Evolutionary conservation across 1,284 basidiomycete genomes (phyloP), one percentile per base, ranked within the genome.

Genomic region (Lignosus rhinocerotis): DNA sequence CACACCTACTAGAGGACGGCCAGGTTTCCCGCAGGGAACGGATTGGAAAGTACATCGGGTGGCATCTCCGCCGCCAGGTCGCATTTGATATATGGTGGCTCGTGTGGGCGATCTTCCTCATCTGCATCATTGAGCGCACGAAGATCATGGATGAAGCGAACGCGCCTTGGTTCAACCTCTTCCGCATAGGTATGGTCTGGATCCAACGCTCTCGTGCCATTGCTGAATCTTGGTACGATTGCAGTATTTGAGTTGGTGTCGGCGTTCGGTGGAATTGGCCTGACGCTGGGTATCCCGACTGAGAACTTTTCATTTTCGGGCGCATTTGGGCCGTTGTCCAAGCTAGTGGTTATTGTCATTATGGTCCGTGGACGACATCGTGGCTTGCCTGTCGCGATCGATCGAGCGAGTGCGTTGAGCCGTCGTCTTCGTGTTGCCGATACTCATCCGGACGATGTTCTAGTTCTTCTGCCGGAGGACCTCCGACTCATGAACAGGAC

Each of bases 21-120:
- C 14, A 71, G 38, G 66, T 75, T 9, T 67, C 69, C 30, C 70
- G 78, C 1, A 73, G 74, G 10, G 80, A 82, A 61, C 75, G 82
- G 0, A 76, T 86, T 61, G 81, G 83, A 2, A 76, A 78, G 32
- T 87, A 86, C 66, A 67, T 86, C 7, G 75, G 76, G 2, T 84
- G 85, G 80, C 87, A 90, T 74, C 73, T 90, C 11, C 80, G 87
- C 1, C 78, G 84, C 42, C 90, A 92, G 70, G 75, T 92, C 16
- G 79, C 81, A 0, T 82, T 80, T 65, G 85, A 87, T 69, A 79
- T 82, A 43, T 83, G 80, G 81, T 83, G 81, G 80, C 75, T 83
- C 17, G 83, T 84, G 0, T 85, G 82, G 70, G 85, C 79, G 0
- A 79, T 88, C 11, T 85, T 87, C 70, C 62, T 87, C 17, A 76